phyloP scores from a whole-genome alignment of 2,329 filamentous ascomycete species.

The Ophiocordyceps robertsii region DNA sequence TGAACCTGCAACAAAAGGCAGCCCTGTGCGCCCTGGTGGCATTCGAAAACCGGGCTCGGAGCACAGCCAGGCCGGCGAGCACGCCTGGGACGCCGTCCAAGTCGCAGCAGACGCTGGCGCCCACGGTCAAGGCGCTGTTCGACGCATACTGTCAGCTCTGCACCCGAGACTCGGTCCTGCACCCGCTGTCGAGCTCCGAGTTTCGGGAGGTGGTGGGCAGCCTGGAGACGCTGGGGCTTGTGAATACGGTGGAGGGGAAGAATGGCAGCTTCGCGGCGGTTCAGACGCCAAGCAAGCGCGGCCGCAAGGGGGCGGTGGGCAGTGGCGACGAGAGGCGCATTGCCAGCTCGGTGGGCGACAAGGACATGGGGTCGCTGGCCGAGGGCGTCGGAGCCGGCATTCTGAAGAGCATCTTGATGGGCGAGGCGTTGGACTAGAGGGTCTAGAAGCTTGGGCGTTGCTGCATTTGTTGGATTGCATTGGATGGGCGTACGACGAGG shows the following conservation, averaged over 20 bases:
- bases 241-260: slow-evolving; percentile 57
- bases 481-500: neutral
- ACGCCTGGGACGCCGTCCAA: slow-evolving; percentile 46
- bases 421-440: slow-evolving; percentile 40
- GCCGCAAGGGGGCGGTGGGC: slow-evolving; percentile 40
- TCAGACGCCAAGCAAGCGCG: slow-evolving; percentile 60
- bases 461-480: neutral
- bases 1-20: slow-evolving; percentile 95
- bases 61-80: slow-evolving; percentile 26
- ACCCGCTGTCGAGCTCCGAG: slow-evolving; percentile 80
- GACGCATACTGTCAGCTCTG: slow-evolving; percentile 75
- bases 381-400: slow-evolving; percentile 49
- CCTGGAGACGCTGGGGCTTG: slow-evolving; percentile 73
- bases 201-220: slow-evolving; percentile 88
- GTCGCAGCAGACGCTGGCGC: slow-evolving; percentile 42
- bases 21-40: slow-evolving; percentile 80
- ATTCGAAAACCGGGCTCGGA: slow-evolving; percentile 62
- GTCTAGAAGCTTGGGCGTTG: neutral
- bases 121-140: slow-evolving; percentile 73
- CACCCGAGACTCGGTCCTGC: slow-evolving; percentile 74
- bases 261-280: slow-evolving; percentile 50
- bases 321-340: slow-evolving; percentile 62
- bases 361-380: slow-evolving; percentile 61
- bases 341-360: slow-evolving; percentile 66
- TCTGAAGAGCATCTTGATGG: slow-evolving; percentile 46